Evolutionary conservation across 495 filamentous ascomycete genomes (phyloP), one percentile per base, ranked within the genome.

Genomic region (Tuber borchii): DNA sequence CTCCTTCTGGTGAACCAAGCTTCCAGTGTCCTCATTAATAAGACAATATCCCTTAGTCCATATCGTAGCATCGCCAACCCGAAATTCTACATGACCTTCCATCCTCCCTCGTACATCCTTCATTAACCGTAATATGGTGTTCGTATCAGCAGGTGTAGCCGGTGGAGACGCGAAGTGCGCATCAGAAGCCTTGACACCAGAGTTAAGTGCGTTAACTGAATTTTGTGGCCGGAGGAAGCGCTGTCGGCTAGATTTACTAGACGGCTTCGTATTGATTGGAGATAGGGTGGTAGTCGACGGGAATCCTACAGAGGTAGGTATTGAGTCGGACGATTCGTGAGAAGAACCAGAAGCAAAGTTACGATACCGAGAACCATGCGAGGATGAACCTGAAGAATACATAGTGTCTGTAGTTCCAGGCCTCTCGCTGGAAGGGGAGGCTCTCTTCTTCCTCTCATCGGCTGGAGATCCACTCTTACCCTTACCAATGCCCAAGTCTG

Each of bases 1-100:
- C 85, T 71, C 82, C 34, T 86, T 85, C 79, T 91, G 90, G 75
- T 89, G 89, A 82, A 91, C 86, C 68, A 93, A 81, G 74, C 87
- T 87, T 1, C 90, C 91, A 71, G 86, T 87, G 39, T 90, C 89
- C 70, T 90, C 89, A 71, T 92, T 88, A 70, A 93, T 90, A 72
- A 88, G 90, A 81, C 89, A 90, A 69, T 88, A 87, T 44, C 90
- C 89, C 46, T 85, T 76, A 44, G 86, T 84, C 91, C 91, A 93
- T 2, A 85, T 84, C 16, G 85, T 87, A 43, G 83, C 85, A 20
- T 84, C 85, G 19, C 87, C 87, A 40, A 85, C 82, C 79, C 90
- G 87, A 79, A 91, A 92, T 74, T 91, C 89, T 20, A 92, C 83
- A 71, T 88, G 87, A 70, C 91, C 91, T 76, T 87, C 88, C 91